Evolutionary conservation across 768 basidiomycete species (phyloP), one percentile per base, ranked within the genome.

Genomic region (Naganishia randhawae): DNA sequence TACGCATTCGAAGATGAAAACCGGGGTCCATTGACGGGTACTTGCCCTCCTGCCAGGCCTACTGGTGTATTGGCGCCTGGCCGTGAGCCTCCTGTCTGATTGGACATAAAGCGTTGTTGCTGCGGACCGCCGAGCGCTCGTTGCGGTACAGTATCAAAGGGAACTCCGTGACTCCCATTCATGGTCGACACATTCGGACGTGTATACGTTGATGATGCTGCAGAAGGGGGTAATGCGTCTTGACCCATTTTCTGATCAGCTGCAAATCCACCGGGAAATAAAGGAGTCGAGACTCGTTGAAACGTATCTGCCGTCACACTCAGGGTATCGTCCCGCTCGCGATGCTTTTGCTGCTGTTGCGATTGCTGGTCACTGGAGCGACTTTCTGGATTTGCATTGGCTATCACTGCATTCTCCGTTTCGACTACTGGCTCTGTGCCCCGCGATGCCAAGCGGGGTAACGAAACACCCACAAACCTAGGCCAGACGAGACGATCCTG

Each of bases 401-500:
- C 31, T 27, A 45, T 27, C n/a, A 57, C n/a, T 4, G 54, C 19
- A 4, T 54, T 54, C 4, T 57, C 39, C 1, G 17, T 22, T 27
- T 42, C 54, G 16, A 57, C 53, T 17, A 61, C 54, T 39, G 66
- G 66, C 54, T 65, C 62, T 37, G 32, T 42, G 5, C 52, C 68
- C 7, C 51, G 50, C 17, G 62, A 42, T 16, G 54, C 69, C 6
- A 74, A 48, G 7, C 48, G 19, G 1, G 73, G 73, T 7, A 74
- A 50, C 2, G 71, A 67, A 22, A 72, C 41, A 4, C 63, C 73
- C n/a, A 72, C 55, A 45, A 50, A 84, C 81, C 29, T 84, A 75
- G 54, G 85, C 84, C 62, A 89, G 82, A 82, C 81, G 37, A 81
- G 71, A 11, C 76, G 74, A 51, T 81, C 80, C 61, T 78, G 79